Evolutionary conservation across 2,329 filamentous ascomycete genomes (phyloP).

Genomic region (Exophiala alcalophila): DNA sequence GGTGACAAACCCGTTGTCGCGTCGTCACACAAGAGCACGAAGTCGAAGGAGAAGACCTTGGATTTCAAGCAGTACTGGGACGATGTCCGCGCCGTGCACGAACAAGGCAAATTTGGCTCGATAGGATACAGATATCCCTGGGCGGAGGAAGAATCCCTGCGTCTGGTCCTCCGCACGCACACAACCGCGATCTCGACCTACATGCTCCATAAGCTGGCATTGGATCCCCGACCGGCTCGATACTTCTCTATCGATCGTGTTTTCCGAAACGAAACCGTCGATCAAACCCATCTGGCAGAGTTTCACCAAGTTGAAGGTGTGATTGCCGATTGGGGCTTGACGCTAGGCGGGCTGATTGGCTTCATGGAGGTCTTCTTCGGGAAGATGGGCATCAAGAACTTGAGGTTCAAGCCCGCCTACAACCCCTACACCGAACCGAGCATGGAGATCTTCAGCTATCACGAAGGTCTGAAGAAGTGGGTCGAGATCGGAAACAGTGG

Average conservation of each 20-base stretch:
- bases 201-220: constrained; percentile 85
- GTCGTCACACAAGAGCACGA: constrained; percentile 55
- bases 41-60: constrained; percentile 44
- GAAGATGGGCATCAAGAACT: constrained; percentile 84
- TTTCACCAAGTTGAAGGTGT: constrained; percentile 99
- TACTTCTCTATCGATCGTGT: constrained; percentile 99
- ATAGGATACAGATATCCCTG: constrained; percentile 96
- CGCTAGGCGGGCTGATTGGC: constrained; percentile 86
- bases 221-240: constrained; percentile 77
- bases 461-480: constrained; percentile 82
- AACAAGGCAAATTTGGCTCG: constrained; percentile 88
- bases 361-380: constrained; percentile 95
- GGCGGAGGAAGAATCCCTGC: constrained; percentile 79
- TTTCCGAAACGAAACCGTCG: constrained; percentile 96
- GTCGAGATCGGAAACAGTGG: constrained; percentile 98
- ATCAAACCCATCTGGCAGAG: constrained; percentile 93
- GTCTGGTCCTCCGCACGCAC: constrained; percentile 89
- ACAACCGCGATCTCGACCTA: constrained; percentile 90
- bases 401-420: constrained; percentile 96
- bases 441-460: constrained; percentile 98
- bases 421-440: constrained; percentile 93
- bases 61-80: constrained; percentile 87
- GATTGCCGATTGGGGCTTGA: constrained; percentile 92
- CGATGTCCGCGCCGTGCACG: constrained; percentile 80
- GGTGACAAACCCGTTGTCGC: constrained; percentile 39